A percentile compares a stretch with the other conserved stretches of the same genome.
phyloP scores from a whole-genome alignment of 2,329 filamentous ascomycete genomes.

The Fusarium sp. region DNA sequence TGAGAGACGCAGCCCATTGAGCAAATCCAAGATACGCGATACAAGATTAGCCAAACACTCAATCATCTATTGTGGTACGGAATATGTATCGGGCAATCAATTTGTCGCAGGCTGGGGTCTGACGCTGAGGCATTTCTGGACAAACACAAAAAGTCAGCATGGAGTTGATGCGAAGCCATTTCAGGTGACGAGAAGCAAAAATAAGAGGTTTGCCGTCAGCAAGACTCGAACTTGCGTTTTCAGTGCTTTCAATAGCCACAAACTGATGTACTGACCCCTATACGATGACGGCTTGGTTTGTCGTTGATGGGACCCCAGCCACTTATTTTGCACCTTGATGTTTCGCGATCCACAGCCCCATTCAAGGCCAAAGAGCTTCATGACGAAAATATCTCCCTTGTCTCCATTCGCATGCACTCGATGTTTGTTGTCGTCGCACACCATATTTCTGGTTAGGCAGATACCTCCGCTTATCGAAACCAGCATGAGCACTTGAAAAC shows the following conservation, averaged over 20 bases:
- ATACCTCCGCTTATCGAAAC: background rate
- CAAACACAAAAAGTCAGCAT: background rate
- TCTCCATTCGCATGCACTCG: too few relatives aligned
- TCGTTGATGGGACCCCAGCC: background rate
- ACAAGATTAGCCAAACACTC: background rate
- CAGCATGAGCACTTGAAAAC: background rate
- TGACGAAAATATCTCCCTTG: accelerated
- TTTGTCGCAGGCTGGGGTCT: too few relatives aligned
- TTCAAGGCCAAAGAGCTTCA: background rate
- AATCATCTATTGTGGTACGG: too few relatives aligned
- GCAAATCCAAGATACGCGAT: background rate
- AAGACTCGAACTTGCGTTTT: slow-evolving; percentile 31
- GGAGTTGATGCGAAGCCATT: too few relatives aligned
- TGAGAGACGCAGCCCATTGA: accelerated
- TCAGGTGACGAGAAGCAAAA: accelerated
- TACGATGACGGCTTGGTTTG: slow-evolving; percentile 19
- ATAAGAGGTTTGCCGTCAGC: slow-evolving; percentile 10
- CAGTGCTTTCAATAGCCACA: slow-evolving; percentile 22
- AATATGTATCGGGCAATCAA: background rate
- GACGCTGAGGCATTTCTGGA: background rate
- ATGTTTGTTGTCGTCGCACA: background rate
- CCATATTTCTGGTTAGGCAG: accelerated
- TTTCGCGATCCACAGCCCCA: background rate
- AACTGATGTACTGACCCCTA: slow-evolving; percentile 30
- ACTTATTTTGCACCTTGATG: background rate